Evolutionary conservation across 768 basidiomycete species (phyloP), one percentile per base, ranked within the genome.

Genomic region (Leccinum aurantiacum): DNA sequence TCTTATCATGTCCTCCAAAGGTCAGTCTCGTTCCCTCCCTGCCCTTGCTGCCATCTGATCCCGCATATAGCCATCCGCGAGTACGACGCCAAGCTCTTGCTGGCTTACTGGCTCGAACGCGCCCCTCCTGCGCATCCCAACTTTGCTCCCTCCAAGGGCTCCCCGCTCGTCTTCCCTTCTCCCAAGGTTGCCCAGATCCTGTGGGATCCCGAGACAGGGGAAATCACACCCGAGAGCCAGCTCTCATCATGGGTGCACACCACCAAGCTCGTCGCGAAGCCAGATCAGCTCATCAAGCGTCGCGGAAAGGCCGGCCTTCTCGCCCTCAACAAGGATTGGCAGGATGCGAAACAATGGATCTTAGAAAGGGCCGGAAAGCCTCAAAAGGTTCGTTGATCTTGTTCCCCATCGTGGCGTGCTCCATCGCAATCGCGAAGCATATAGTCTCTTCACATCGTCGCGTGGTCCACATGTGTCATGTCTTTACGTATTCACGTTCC

Each of bases 241-340:
- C 77, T 94, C 31, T 91, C 91, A 15, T 76, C 81, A 67, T 95
- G 92, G 93, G 89, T 95, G 37, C 87, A 85, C 78, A 85, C 81
- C 65, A 85, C 74, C 66, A 92, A 93, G 81, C 91, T 96, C 74
- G 95, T 97, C 69, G 95, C 88, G 17, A 97, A 97, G 80, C 95
- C 95, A 25, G 95, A 96, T 79, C 95, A 97, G 79, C 89, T 98
- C 77, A 98, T 98, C 86, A 99, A 98, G 82, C 91, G 97, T 65
- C 91, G 97, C 63, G 97, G 97, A 70, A 99, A 99, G 84, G 94
- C 94, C 22, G 97, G 97, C 65, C 84, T 99, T 14, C 85, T 99
- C 63, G 87, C 88, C 37, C 83, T 99, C 65, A 98, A 98, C 87
- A 95, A 95, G 79, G 80, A 82, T 24, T 97, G 91, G 92, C 81